Evolutionary conservation across 1,139 yeast species (phyloP).

Genomic region (Hansenula lynferdii): DNA sequence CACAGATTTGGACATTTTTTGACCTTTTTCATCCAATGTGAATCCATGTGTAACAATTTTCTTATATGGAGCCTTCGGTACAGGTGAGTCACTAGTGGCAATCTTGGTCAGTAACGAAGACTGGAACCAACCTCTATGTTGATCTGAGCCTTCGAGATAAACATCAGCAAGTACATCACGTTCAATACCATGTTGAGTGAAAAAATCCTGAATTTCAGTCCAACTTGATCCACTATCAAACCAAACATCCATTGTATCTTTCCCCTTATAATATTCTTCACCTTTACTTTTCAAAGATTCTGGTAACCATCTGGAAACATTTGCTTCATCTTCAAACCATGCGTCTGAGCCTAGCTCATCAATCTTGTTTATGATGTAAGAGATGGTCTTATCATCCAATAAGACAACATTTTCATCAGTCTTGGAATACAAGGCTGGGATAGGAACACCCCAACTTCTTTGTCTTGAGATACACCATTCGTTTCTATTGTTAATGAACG

Average conservation of each 20-base stretch:
- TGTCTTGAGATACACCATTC: constrained; percentile 99
- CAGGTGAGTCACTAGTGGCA: constrained; percentile 31
- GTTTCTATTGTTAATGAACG: constrained; percentile 72
- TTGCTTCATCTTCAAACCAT: constrained; percentile 65
- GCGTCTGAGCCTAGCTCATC: constrained; percentile 57
- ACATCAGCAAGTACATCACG: constrained; percentile 57
- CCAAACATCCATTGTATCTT: constrained; percentile 98
- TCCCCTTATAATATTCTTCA: constrained; percentile 51
- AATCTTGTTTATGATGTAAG: constrained; percentile 47
- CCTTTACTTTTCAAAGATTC: constrained; percentile 34
- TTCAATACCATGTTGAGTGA: constrained; percentile 23
- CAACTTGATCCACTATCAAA: constrained; percentile 96
- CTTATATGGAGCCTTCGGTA: constrained; percentile 59
- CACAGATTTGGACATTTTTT: constrained; percentile 90
- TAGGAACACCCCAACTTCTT: constrained; percentile 98
- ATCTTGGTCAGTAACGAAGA: constrained; percentile 82
- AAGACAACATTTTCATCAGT: constrained; percentile 51
- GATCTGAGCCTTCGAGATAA: constrained; percentile 93
- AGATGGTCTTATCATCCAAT: constrained; percentile 46
- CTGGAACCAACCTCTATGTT: constrained; percentile 99
- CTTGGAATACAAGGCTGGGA: constrained; percentile 73
- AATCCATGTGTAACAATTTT: constrained; percentile 90
- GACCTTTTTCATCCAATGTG: constrained; percentile 77
- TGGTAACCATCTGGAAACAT: constrained; percentile 74
- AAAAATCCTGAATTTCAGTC: constrained; percentile 53